A percentile compares a stretch with the other conserved stretches of the same genome.
Evolutionary conservation across 139 green algal genomes (phyloP).

Genomic region (Chlamydomonas schloesseri): DNA sequence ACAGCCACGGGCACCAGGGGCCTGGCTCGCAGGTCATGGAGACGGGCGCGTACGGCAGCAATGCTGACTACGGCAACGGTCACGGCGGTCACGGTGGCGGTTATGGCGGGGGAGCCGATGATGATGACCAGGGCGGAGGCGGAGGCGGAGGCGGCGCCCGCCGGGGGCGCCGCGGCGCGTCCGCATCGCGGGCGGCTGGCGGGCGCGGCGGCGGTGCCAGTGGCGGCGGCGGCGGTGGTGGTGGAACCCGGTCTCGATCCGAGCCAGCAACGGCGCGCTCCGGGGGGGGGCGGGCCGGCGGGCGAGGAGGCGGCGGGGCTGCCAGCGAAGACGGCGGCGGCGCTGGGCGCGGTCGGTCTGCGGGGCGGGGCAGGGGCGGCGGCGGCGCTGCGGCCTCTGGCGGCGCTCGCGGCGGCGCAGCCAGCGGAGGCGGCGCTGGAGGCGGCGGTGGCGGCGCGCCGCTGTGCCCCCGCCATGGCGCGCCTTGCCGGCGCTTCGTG

Average conservation of each 20-base stretch:
- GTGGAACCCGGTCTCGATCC: neutral
- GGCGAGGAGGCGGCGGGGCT: neutral
- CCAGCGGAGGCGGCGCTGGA: no score
- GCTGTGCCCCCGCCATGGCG: conserved; percentile 47
- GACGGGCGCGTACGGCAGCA: conserved; percentile 11
- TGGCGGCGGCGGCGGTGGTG: neutral
- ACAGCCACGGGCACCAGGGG: no score
- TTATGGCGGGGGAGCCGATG: neutral
- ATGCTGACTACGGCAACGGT: neutral
- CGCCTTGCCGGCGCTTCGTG: conserved; percentile 20
- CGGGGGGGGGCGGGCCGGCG: neutral
- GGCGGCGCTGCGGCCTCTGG: neutral
- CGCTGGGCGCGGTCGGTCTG: neutral
- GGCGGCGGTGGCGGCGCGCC: neutral
- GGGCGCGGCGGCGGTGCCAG: neutral
- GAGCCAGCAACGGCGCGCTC: neutral
- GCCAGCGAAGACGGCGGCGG: neutral
- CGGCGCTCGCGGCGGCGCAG: neutral
- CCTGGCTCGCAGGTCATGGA: no score
- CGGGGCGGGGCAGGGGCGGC: neutral
- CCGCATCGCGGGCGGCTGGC: neutral
- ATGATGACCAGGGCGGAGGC: neutral
- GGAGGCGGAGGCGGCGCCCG: neutral
- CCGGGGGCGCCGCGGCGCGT: neutral
- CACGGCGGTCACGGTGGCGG: no score